A percentile compares a stretch with the other conserved stretches of the same genome.
phyloP scores from a whole-genome alignment of 2,329 filamentous ascomycete species.

The Akanthomyces muscarius region DNA sequence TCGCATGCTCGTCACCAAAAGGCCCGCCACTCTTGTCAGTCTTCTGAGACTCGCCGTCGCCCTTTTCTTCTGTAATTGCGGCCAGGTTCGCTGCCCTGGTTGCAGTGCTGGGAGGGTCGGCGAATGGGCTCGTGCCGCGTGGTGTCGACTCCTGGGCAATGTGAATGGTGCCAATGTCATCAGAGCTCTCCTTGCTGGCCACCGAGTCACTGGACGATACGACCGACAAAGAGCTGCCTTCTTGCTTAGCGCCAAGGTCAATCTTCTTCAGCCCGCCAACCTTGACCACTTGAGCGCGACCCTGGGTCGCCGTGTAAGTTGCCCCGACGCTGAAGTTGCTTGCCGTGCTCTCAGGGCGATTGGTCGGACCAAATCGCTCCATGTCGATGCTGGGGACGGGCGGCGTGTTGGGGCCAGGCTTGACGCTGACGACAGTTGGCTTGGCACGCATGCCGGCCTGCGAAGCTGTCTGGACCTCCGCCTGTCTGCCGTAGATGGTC shows the following conservation, averaged over 20 bases:
- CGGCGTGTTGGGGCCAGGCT: slow-evolving; percentile 61
- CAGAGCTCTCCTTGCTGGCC: slow-evolving; percentile 20
- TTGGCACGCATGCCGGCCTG: slow-evolving; percentile 85
- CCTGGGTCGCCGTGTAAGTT: slow-evolving; percentile 58
- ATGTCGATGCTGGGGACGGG: slow-evolving; percentile 71
- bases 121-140: slow-evolving; percentile 50
- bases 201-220: slow-evolving; percentile 19
- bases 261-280: slow-evolving; percentile 51
- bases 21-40: slow-evolving; percentile 41
- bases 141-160: slow-evolving; percentile 45
- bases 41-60: slow-evolving; percentile 32
- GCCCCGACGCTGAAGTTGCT: slow-evolving; percentile 65
- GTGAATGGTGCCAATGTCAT: slow-evolving; percentile 41
- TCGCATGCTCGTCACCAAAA: slow-evolving; percentile 57
- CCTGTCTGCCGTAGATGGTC: slow-evolving; percentile 90
- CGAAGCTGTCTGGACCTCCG: slow-evolving; percentile 74
- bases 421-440: slow-evolving; percentile 90
- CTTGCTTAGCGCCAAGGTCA: slow-evolving; percentile 36
- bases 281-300: slow-evolving; percentile 57
- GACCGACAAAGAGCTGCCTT: slow-evolving; percentile 29
- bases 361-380: slow-evolving; percentile 47
- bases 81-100: slow-evolving; percentile 46
- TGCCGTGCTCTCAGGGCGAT: slow-evolving; percentile 49
- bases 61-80: slow-evolving; percentile 47
- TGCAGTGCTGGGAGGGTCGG: slow-evolving; percentile 30